Conservation (phyloP, 176 grass and related monocot species). For the Triticum dicoccoides region DNA sequence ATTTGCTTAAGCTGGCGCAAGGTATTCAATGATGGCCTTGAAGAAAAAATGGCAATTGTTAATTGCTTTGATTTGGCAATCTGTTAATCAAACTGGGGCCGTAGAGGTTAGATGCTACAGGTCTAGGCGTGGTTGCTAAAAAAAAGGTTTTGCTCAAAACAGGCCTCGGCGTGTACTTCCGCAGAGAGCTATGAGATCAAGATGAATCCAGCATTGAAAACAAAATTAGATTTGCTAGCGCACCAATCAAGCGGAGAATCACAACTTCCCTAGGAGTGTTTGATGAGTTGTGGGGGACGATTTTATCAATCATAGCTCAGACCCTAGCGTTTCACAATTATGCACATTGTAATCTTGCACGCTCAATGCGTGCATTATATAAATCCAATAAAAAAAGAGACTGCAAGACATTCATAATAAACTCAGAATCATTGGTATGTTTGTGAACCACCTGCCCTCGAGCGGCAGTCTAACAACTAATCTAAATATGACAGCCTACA, state of each 20-base stretch:
- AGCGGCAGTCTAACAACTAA: too few species aligned
- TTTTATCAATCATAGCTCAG: neutral
- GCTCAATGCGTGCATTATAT: too few species aligned
- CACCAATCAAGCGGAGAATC: slow-evolving; percentile 3
- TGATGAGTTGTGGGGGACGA: neutral
- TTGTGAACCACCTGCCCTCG: too few species aligned
- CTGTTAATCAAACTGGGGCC: slow-evolving; percentile 35
- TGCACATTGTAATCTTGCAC: too few species aligned
- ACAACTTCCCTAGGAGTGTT: neutral
- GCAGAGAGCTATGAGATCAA: slow-evolving; percentile 1
- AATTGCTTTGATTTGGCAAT: slow-evolving; percentile 31
- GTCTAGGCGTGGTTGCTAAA: slow-evolving; percentile 12
- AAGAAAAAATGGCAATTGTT: slow-evolving; percentile 23
- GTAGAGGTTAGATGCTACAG: slow-evolving; percentile 44
- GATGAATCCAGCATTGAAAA: neutral
- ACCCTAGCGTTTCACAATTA: neutral
- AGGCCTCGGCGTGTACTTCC: too few species aligned
- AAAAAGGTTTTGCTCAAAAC: too few species aligned
- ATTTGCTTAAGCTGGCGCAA: neutral
- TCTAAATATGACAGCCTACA: too few species aligned
- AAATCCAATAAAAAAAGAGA: too few species aligned
- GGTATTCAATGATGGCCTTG: slow-evolving; percentile 34
- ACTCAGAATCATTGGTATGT: too few species aligned
- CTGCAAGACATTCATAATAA: too few species aligned
- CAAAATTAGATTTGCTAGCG: neutral